A percentile compares a stretch with the other conserved stretches of the same genome.
phyloP scores from a whole-genome alignment of 768 basidiomycete genomes.

The Tulasnella sp. region DNA sequence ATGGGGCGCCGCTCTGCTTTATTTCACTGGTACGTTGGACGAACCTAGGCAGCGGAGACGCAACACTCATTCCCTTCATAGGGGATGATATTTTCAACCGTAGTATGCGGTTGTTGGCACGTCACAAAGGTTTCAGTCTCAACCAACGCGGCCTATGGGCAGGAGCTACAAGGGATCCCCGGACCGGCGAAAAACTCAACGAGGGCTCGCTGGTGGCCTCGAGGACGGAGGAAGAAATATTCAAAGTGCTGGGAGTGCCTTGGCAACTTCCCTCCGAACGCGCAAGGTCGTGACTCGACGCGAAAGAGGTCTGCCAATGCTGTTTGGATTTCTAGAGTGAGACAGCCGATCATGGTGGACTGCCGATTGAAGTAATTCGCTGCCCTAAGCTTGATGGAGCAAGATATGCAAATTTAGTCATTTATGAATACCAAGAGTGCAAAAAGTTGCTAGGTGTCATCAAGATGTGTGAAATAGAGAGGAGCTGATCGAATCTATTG shows the following conservation, averaged over 20 bases:
- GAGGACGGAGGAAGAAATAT: constrained; percentile 86
- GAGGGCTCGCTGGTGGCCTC: constrained; percentile 76
- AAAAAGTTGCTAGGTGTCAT: not conserved
- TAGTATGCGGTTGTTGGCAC: constrained; percentile 82
- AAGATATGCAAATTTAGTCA: not conserved
- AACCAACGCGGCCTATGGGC: constrained; percentile 84
- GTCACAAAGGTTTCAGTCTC: constrained; percentile 75
- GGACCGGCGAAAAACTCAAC: constrained; percentile 62
- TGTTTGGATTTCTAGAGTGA: not conserved
- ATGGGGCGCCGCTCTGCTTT: constrained; percentile 84
- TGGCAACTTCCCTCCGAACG: constrained; percentile 84
- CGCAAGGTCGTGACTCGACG: constrained; percentile 45
- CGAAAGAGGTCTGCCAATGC: not conserved
- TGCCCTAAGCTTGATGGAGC: not conserved
- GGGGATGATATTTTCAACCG: constrained; percentile 96
- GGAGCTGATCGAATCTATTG: not conserved
- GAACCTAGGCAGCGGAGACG: not conserved
- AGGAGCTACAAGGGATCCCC: constrained; percentile 72
- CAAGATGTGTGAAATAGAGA: not conserved
- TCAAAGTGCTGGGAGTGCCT: constrained; percentile 72
- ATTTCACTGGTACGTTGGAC: constrained; percentile 73
- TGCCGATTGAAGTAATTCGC: not conserved
- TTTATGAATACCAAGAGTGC: not conserved
- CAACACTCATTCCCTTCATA: not conserved
- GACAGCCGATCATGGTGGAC: not conserved